Evolutionary conservation across 345 rosid species (phyloP), one percentile per base, ranked within the genome.

Genomic region (Dovyalis caffra): DNA sequence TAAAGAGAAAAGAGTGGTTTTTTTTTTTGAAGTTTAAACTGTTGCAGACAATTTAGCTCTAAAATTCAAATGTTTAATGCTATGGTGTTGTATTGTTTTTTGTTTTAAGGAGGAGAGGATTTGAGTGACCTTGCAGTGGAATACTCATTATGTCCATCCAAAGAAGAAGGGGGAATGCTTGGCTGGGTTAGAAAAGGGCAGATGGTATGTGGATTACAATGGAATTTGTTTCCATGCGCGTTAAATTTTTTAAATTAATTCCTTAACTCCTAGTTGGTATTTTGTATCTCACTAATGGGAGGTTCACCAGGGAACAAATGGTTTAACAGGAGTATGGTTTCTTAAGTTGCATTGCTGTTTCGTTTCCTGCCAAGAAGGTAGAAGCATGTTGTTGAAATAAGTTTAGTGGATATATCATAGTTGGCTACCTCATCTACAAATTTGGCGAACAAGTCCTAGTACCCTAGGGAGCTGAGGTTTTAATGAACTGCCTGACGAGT

Each of bases 161-260:
- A 89, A 77, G 73, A 83, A 66, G 88, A 87, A n/a, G 96, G 93
- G 4, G 98, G 97, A 78, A 86, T 94, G 86, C 97, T 94, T 80
- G 97, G 98, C 47, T 92, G 98, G 97, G 92, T 94, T 35, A 87
- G 81, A 78, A 75, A 82, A 82, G 98, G 98, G 64, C 96, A 92
- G 85, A 88, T 94, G 98, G 97, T 94, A 84, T 16, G 82, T 76
- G 43, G 62, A 64, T 49, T 57, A 29, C 34, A 6, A 33, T 49
- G 28, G 26, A 26, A 62, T 49, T 73, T 10, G 7, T 8, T 49
- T 64, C 33, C 47, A 43, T 43, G 47, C 47, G 47, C 14, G 47
- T 11, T 43, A 5, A 43, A 43, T 2, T 2, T 43, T 43, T 43
- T 43, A 43, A 43, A 43, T 43, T 12, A 43, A 43, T 8, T 51